Evolutionary conservation across 768 basidiomycete genomes (phyloP), one percentile per base, ranked within the genome.

Genomic region (Termitomyces titanicus): DNA sequence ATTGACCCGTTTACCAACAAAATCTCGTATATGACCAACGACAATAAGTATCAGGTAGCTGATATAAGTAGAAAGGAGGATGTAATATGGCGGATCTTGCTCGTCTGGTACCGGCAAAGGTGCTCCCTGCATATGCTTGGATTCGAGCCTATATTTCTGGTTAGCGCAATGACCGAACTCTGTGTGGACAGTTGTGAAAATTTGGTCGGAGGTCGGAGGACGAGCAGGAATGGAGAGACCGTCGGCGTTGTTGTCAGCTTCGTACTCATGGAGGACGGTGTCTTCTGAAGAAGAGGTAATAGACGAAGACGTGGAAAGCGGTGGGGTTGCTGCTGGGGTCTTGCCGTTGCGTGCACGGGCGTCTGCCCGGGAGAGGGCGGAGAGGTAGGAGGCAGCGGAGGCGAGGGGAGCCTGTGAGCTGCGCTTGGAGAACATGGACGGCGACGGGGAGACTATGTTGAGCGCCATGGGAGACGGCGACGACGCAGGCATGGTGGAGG

Each of bases 91-190:
- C 3, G 96, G 96, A 64, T 95, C 92, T 60, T 88, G 83, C 58
- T 91, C 87, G 53, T 81, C 72, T 64, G 83, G 80, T 51, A 75
- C 66, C 51, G 75, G 72, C 56, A 89, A 66, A 2, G 80, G 72
- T 7, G 74, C 68, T 13, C 79, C 80, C 2, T 71, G 70, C 10
- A 78, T 72, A 66, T 92, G 86, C 57, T 82, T 75, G 1, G 88
- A 88, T 12, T 74, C 79, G 61, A 83, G 79, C n/a, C 93, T 78
- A 66, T 83, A 91, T 24, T 75, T 75, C 58, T 89, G 83, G 63
- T 93, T 86, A 24, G 82, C 84, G 64, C 91, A 94, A 70, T 94
- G 92, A 1, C 95, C 95, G 67, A 95, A 98, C 73, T 98, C 95
- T 24, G 89, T 81, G 73, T 98, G 91, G 38, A 89, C 79, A 12